Conservation (phyloP, 2,329 filamentous ascomycete species). For the Exophiala bonariae region DNA sequence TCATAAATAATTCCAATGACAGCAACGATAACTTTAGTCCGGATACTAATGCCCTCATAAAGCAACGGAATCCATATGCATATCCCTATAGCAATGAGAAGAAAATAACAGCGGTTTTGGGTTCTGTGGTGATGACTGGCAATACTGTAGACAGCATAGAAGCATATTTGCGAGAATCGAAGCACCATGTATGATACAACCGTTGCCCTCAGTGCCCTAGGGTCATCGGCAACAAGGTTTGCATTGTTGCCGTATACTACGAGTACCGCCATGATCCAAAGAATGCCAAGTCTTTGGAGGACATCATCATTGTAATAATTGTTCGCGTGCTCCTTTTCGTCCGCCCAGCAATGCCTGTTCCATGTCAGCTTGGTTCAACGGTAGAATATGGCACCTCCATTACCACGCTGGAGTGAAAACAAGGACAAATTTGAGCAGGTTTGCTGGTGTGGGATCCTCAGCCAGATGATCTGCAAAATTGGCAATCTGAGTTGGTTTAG, state of each 20-base stretch:
- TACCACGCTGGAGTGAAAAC: neutral
- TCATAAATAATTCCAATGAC: slow-evolving; percentile 42
- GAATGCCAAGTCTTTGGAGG: slow-evolving; percentile 46
- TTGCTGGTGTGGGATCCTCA: slow-evolving; percentile 45
- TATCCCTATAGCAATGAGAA: slow-evolving; percentile 43
- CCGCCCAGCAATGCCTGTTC: slow-evolving; percentile 46
- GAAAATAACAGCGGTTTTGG: slow-evolving; percentile 47
- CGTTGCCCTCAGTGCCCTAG: slow-evolving; percentile 47
- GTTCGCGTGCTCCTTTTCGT: slow-evolving; percentile 54
- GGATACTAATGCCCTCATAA: slow-evolving; percentile 41
- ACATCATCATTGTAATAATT: slow-evolving; percentile 55
- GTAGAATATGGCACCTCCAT: neutral
- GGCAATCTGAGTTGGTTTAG: slow-evolving; percentile 41
- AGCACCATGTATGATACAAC: slow-evolving; percentile 50
- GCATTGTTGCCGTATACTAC: slow-evolving; percentile 53
- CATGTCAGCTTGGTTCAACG: neutral
- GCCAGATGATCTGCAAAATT: slow-evolving; percentile 52
- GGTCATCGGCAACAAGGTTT: slow-evolving; percentile 42
- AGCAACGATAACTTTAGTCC: slow-evolving; percentile 44
- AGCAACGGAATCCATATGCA: slow-evolving; percentile 47
- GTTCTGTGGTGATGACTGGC: slow-evolving; percentile 49
- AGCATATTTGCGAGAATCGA: slow-evolving; percentile 40
- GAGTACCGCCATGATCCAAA: slow-evolving; percentile 54
- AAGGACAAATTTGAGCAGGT: slow-evolving; percentile 50
- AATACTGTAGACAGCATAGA: slow-evolving; percentile 46